Base-by-base conservation (phyloP, 805 yeast genomes). In the Zygoascus bituminiphila region DNA sequence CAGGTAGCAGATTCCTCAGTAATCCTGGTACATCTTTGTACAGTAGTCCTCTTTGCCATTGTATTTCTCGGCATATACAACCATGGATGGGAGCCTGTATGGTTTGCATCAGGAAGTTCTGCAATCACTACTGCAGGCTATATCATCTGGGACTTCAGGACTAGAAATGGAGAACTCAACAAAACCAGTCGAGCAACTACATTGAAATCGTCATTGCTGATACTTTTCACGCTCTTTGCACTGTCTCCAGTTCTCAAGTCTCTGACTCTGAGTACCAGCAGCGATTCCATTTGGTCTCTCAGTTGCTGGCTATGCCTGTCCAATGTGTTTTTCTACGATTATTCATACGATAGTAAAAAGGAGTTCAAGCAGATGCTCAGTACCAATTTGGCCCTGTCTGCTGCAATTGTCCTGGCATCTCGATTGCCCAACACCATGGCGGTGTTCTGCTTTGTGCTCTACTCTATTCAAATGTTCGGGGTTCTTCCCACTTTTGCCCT, bases 201-300 rank as follows among this genome's bases (percentile, higher is more conserved):
- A 3, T 50, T 82, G 31, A 86, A 85, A 62, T 83, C 94, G 1
- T 76, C 87, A 2, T 50, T 78, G 2, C 67, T 93, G 23, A 81
- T 89, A 10, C 73, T 82, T 1, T 76, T 89, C 50, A 76, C 85
- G 2, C 68, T 89, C 37, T 69, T 88, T 38, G 81, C 93, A 0
- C 70, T 91, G 39, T 84, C 97, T 0, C 98, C 98, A 0, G 91
- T 93, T 1, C 73, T 93, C 44, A 84, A 86, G 56, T 88, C 96
- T 0, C 72, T 93, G 39, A 88, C 96, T 0, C 79, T 81, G 57
- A 84, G 96, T 0, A 88, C 96, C 0, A 79, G 96, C 0, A 83
- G 93, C 0, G 98, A 93, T 67, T 87, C 96, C 14, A 88, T 93
- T 51, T 91, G 98, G 97, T 88, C 95, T 0, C 65, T 93, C 4